Evolutionary conservation across 2,329 filamentous ascomycete genomes (phyloP), one percentile per base, ranked within the genome.

Genomic region (Aspergillus ochraceoroseus): DNA sequence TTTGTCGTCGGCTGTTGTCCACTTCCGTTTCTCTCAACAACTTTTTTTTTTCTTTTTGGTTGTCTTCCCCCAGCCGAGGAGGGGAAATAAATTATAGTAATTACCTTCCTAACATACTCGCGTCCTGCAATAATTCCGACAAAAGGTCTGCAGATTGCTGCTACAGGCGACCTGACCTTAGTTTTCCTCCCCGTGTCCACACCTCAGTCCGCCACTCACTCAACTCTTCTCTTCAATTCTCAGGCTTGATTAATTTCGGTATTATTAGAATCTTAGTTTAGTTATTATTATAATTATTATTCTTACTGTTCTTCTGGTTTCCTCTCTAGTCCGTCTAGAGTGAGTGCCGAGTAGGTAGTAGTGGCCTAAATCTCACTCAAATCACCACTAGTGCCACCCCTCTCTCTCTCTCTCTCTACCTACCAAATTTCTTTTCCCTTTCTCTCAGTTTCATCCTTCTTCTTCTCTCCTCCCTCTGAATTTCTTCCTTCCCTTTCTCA

Each of bases 351-450:
- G 13, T 9, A 28, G 6, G 6, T 28, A 28, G 26, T 28, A 28
- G 26, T 28, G n/a, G 26, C n/a, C n/a, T n/a, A 22, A 22, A 22
- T 22, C 20, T 22, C 20, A 22, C 32, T 33, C n/a, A 22, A 23
- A 35, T 25, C 22, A 23, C 14, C 32, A 30, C 39, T 43, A 44
- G 41, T 44, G 35, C 41, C 41, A 32, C 41, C 41, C 35, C 41
- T 39, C 35, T 33, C 32, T 32, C 30, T 43, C 28, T 26, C 34
- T 28, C 32, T 43, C 32, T 9, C 41, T 44, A 35, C 33, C 32
- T 19, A 38, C 26, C 31, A 39, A 44, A 38, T 39, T 44, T 19
- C 36, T 38, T 37, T 30, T 39, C 31, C 30, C 23, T 36, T 27
- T 33, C 34, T 25, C 32, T 22, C 15, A 33, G 33, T 37, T 37